Conservation (phyloP, 345 rosid species). For the Chamaenerion angustifolium region DNA sequence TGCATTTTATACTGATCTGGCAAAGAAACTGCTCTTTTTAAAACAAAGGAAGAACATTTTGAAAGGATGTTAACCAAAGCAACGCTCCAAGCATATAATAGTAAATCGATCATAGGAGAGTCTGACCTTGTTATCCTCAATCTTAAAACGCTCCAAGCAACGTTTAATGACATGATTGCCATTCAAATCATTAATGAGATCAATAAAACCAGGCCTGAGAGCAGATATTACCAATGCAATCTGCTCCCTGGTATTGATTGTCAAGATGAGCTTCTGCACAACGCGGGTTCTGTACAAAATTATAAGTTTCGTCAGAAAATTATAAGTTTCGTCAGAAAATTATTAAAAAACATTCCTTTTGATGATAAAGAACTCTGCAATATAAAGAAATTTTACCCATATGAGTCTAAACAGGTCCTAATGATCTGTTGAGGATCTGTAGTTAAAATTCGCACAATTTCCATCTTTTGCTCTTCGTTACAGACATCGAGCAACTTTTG, state of each 20-base stretch:
- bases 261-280: slow-evolving; percentile 62
- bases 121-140: slow-evolving; percentile 36
- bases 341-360: not conserved
- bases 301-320: not conserved
- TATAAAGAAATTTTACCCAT: slow-evolving; percentile 22
- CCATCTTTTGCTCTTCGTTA: slow-evolving; percentile 38
- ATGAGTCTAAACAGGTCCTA: slow-evolving; percentile 64
- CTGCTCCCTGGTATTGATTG: slow-evolving; percentile 38
- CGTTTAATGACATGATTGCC: slow-evolving; percentile 74
- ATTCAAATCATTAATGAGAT: slow-evolving; percentile 51
- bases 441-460: slow-evolving; percentile 41
- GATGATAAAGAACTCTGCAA: not conserved
- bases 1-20: no score
- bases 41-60: no score
- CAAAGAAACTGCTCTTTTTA: no score
- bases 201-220: slow-evolving; percentile 47
- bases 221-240: slow-evolving; percentile 34
- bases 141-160: slow-evolving; percentile 44
- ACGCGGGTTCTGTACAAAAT: slow-evolving; percentile 48
- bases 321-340: not conserved
- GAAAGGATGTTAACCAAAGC: no score
- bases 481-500: slow-evolving; percentile 35
- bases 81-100: no score
- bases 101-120: not conserved
- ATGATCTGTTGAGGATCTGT: slow-evolving; percentile 44